A percentile compares a stretch with the other conserved stretches of the same genome.
Conservation (phyloP, 2,329 filamentous ascomycete species). For the Stagonosporopsis vannaccii region DNA sequence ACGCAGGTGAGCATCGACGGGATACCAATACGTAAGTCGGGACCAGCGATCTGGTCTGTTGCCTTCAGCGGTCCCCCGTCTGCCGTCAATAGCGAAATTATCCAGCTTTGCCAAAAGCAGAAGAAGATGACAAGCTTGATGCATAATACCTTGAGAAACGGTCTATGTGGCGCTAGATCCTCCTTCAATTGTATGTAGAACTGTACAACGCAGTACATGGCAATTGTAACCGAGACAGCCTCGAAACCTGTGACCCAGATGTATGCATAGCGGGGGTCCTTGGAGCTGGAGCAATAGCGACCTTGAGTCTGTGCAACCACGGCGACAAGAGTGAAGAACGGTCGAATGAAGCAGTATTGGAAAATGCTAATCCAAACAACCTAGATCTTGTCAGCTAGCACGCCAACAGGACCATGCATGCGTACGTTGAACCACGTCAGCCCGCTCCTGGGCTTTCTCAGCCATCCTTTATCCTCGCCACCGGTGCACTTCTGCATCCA, state of each 20-base stretch:
- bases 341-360: conserved; percentile 84
- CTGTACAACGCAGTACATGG: conserved; percentile 89
- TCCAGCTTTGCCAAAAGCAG: conserved; percentile 78
- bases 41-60: conserved; percentile 68
- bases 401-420: background rate
- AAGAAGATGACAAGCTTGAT: conserved; percentile 94
- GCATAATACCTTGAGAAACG: conserved; percentile 81
- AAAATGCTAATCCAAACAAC: conserved; percentile 83
- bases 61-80: conserved; percentile 70
- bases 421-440: conserved; percentile 86
- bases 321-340: conserved; percentile 79
- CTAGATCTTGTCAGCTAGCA: conserved; percentile 44
- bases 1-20: conserved; percentile 79
- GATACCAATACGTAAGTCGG: conserved; percentile 82
- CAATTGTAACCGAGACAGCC: conserved; percentile 74
- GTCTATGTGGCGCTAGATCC: conserved; percentile 71
- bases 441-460: conserved; percentile 79
- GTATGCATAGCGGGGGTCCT: conserved; percentile 80
- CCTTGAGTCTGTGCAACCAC: conserved; percentile 74
- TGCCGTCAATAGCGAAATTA: conserved; percentile 68
- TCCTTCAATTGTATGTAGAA: conserved; percentile 81
- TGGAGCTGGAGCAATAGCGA: conserved; percentile 79
- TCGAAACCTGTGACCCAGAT: conserved; percentile 82
- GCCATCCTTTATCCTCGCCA: conserved; percentile 68
- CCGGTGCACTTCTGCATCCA: conserved; percentile 76